Conservation (phyloP, 306 rosid species). For the Parietaria judaica region DNA sequence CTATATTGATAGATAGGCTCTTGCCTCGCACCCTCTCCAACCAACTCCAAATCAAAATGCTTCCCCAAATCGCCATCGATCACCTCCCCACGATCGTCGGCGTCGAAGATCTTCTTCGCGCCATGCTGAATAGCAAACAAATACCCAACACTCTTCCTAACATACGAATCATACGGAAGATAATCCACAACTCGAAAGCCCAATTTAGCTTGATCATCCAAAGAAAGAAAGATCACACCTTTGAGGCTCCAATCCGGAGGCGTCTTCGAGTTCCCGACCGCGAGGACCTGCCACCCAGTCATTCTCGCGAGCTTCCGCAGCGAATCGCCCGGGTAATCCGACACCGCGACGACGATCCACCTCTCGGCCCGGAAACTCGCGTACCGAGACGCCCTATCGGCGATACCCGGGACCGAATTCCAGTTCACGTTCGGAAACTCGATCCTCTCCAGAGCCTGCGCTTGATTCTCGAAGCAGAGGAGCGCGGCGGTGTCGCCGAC, state of each 20-base stretch:
- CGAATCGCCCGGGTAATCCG: slow-evolving; percentile 63
- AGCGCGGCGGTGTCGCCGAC: slow-evolving; percentile 81
- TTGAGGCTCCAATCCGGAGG: slow-evolving; percentile 85
- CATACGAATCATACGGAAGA: slow-evolving; percentile 79
- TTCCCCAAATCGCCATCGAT: slow-evolving; percentile 81
- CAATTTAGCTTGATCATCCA: slow-evolving; percentile 68
- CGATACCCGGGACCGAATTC: slow-evolving; percentile 36
- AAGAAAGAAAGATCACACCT: slow-evolving; percentile 82
- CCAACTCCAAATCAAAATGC: slow-evolving; percentile 80
- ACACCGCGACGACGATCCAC: slow-evolving; percentile 88
- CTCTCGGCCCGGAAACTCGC: slow-evolving; percentile 57
- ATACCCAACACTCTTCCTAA: slow-evolving; percentile 88
- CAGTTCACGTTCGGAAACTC: slow-evolving; percentile 56
- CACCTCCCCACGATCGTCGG: slow-evolving; percentile 93
- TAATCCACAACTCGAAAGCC: slow-evolving; percentile 80
- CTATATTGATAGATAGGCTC: slow-evolving; percentile 76
- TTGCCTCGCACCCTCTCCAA: slow-evolving; percentile 81
- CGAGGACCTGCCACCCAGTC: slow-evolving; percentile 87
- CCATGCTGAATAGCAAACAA: slow-evolving; percentile 95
- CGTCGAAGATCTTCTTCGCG: slow-evolving; percentile 81
- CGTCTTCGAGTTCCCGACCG: slow-evolving; percentile 69
- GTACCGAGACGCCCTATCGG: slow-evolving; percentile 50
- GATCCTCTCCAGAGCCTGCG: slow-evolving; percentile 60
- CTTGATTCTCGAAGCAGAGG: slow-evolving; percentile 66
- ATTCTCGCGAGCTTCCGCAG: slow-evolving; percentile 54